Evolutionary conservation across 2,329 filamentous ascomycete genomes (phyloP), one percentile per base, ranked within the genome.

Genomic region (Hypoxylon sp.): DNA sequence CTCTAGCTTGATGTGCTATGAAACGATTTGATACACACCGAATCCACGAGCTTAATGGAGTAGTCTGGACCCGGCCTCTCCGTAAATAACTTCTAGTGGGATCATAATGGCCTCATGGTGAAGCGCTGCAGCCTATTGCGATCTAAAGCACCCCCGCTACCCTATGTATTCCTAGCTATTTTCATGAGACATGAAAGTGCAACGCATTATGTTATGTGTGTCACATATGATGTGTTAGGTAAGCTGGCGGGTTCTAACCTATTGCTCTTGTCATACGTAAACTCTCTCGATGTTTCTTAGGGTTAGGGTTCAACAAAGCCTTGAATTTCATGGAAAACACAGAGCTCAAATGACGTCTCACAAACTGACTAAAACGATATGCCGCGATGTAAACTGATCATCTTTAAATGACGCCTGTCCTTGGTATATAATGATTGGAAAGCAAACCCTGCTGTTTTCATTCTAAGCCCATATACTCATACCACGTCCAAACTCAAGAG

Each of bases 51-150:
- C 29, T 56, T 27, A 31, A 56, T 47, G 4, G 29, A 21, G 17
- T 19, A 35, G 8, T 42, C 39, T 46, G 21, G 42, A 24, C 35
- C 19, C 37, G 13, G 37, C 24, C 2, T 35, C 8, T 24, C 27
- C 39, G n/a, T 31, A n/a, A 46, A 35, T 17, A 17, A 19, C 42
- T n/a, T 15, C 19, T 17, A 17, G 54, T 21, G 35, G 54, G 39
- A 56, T 56, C 42, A 19, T 19, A 32, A 35, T 42, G 39, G 32
- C 32, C 37, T 46, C 54, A 46, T 56, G 42, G 11, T 47, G 42
- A 17, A n/a, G 17, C 29, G 24, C 5, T 13, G 27, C 39, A 37
- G 19, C n/a, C 24, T 31, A 13, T 27, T 24, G 7, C 39, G 19
- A 24, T 6, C 54, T 27, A 17, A 47, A 56, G 39, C n/a, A 13